phyloP scores from a whole-genome alignment of 139 green algal genomes.

The Spirogloea muscicola region DNA sequence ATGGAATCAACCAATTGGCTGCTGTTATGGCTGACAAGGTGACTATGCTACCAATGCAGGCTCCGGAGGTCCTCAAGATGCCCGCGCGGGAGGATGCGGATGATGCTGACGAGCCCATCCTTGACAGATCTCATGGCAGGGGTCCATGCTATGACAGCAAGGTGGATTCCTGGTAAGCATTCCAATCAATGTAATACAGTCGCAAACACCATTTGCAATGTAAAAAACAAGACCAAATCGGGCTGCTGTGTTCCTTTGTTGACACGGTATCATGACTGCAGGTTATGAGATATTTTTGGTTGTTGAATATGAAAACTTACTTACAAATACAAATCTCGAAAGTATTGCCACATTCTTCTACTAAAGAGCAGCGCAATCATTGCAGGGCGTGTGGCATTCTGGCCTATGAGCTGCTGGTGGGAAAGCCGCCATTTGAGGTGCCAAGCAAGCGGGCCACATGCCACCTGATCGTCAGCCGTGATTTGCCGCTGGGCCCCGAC shows the following conservation, averaged over 20 bases:
- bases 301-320: background rate
- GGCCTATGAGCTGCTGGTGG: constrained; percentile 74
- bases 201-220: no score
- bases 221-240: background rate
- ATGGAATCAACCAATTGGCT: background rate
- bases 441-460: constrained; percentile 50
- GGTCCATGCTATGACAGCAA: no score
- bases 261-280: background rate
- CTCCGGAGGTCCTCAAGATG: background rate
- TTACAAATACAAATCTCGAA: background rate
- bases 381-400: constrained; percentile 61
- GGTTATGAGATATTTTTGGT: background rate
- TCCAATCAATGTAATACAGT: no score
- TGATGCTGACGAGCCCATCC: no score
- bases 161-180: no score
- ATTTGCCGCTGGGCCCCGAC: no score
- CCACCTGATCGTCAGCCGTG: constrained; percentile 52
- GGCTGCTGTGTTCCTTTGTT: background rate
- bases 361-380: constrained; percentile 5
- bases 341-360: constrained; percentile 2
- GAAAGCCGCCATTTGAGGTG: constrained; percentile 67
- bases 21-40: background rate
- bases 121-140: no score
- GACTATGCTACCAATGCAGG: background rate
- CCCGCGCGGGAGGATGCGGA: background rate